Conservation (phyloP, 148 eudicot genomes). For the Nepenthes gracilis region DNA sequence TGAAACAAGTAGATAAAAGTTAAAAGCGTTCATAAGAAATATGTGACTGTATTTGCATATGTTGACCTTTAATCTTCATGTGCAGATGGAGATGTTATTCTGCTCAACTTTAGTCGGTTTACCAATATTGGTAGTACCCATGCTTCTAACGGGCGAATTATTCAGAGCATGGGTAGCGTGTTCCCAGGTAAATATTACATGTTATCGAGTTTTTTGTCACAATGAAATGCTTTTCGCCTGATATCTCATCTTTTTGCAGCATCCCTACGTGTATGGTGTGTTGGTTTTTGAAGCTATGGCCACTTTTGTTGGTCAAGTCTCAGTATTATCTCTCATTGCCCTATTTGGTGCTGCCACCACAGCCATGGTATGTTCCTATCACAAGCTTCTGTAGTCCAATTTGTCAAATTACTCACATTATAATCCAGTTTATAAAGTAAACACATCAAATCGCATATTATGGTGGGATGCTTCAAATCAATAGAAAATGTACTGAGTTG, state of each 20-base stretch:
- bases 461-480: too few species aligned
- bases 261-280: slow-evolving; percentile 90
- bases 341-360: slow-evolving; percentile 95
- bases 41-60: slow-evolving; percentile 2
- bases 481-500: too few species aligned
- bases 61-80: background rate
- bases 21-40: background rate
- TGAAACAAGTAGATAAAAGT: background rate
- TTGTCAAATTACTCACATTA: background rate
- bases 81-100: slow-evolving; percentile 85
- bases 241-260: slow-evolving; percentile 30
- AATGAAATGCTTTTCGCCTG: too few species aligned
- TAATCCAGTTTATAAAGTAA: too few species aligned
- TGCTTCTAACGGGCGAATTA: slow-evolving; percentile 83
- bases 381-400: background rate
- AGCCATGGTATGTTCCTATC: slow-evolving; percentile 59
- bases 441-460: too few species aligned
- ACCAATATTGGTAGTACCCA: slow-evolving; percentile 89
- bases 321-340: slow-evolving; percentile 91
- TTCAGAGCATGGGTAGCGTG: slow-evolving; percentile 79
- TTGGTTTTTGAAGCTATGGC: slow-evolving; percentile 91
- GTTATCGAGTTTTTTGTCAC: background rate
- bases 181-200: slow-evolving; percentile 31
- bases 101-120: slow-evolving; percentile 91
- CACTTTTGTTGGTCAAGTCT: slow-evolving; percentile 91